Base-by-base conservation (phyloP, 306 rosid species). In the Ziziphus jujuba region DNA sequence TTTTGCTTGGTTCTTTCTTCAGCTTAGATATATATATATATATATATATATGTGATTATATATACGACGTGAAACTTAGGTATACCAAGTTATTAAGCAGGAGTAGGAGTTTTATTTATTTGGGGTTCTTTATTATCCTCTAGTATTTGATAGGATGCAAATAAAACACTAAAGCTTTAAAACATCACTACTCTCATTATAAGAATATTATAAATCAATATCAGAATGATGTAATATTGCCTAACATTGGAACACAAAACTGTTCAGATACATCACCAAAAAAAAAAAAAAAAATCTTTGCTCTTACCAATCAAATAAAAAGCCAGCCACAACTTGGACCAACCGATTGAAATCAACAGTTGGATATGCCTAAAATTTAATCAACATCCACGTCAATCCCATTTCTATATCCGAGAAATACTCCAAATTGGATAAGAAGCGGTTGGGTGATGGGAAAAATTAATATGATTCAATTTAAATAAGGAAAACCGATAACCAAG, bases 341-440 rank as follows among this genome's bases (percentile, higher is more conserved):
- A 31, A 44, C 23, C 64, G 34, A 59, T 59, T 35, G 58, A 35
- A 43, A 35, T 35, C 64, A 34, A 59, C 10, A 34, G 40, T 36
- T 8, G 14, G 15, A 62, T 31, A 62, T 44, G 15, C 47, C 54
- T 21, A 43, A n/a, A n/a, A 21, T 61, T 61, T 35, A 13, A 63
- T 44, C 33, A 10, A 20, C 36, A 22, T 31, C 8, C 19, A 28
- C 38, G n/a, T 45, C 56, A 20, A 21, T 13, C 14, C 28, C 15
- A 34, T 40, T 66, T 53, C 60, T 66, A 66, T 66, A 35, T 66
- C 23, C 34, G 20, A 55, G n/a, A 17, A 19, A 21, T 38, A 20
- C 22, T 31, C 7, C 36, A 10, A 53, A 20, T 66, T 38, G 71
- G 62, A 66, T 53, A 52, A 54, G 71, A 22, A 66, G 51, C 11